phyloP scores from a whole-genome alignment of 306 rosid species.

The Medicago truncatula region MtrunA17r5.0-ANR NC_053043.1:50921001-50921500 shows the following conservation, averaged over 20 bases:
- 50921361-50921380: conserved; percentile 4
- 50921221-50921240: background rate
- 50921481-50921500: conserved; percentile 54
- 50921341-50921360: conserved; percentile 33
- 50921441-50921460: conserved; percentile 77
- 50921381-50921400: conserved; percentile 46
- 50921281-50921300: background rate
- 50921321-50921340: background rate
- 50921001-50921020: background rate
- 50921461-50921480: conserved; percentile 75
- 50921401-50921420: conserved; percentile 63
- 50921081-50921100: conserved; percentile 19
- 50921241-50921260: too few relatives aligned
- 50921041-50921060: conserved; percentile 15
- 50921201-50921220: conserved; percentile 1
- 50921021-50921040: conserved; percentile 2
- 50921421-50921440: conserved; percentile 61
- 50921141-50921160: background rate
- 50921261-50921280: background rate
- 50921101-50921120: background rate
- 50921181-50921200: background rate
- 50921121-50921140: background rate
- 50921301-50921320: background rate
- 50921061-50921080: background rate
- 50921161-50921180: background rate